Conservation (phyloP, 345 rosid species). For the Rhodamnia rubescens region DNA sequence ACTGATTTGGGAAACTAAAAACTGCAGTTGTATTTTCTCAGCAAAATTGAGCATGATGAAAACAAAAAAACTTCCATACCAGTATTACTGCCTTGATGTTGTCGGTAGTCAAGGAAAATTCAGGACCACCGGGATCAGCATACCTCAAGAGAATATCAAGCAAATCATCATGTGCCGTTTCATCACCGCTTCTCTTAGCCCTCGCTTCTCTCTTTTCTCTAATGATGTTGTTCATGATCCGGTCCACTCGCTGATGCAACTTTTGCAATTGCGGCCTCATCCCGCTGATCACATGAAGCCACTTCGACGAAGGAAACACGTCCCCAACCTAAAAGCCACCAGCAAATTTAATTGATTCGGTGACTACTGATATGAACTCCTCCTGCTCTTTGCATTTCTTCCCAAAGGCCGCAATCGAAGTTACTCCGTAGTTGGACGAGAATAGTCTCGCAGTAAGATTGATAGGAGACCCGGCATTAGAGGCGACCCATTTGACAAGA, state of each 20-base stretch:
- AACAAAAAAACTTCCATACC: not conserved
- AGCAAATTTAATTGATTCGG: not conserved
- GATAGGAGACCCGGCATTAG: not conserved
- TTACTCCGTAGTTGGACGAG: not conserved
- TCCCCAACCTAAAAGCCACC: constrained; percentile 10
- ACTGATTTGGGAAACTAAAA: not conserved
- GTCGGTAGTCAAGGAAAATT: constrained; percentile 1
- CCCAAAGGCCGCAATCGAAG: constrained; percentile 10
- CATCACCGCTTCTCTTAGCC: not conserved
- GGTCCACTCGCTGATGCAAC: not conserved
- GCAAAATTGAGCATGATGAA: not conserved
- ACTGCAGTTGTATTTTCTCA: not conserved
- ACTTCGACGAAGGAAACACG: constrained; percentile 9
- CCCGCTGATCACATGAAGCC: constrained; percentile 7
- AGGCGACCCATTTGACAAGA: not conserved
- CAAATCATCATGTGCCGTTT: not conserved
- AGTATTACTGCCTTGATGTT: constrained; percentile 19
- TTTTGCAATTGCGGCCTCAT: constrained; percentile 1
- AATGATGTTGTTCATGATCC: constrained; percentile 7
- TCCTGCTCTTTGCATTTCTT: constrained; percentile 8
- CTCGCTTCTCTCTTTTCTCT: not conserved
- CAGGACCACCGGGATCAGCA: not conserved
- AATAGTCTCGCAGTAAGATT: constrained; percentile 8
- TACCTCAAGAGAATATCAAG: constrained; percentile 11
- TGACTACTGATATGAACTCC: not conserved